phyloP scores from a whole-genome alignment of 1,284 basidiomycete genomes.

The Pseudozyma thailandica region DNA sequence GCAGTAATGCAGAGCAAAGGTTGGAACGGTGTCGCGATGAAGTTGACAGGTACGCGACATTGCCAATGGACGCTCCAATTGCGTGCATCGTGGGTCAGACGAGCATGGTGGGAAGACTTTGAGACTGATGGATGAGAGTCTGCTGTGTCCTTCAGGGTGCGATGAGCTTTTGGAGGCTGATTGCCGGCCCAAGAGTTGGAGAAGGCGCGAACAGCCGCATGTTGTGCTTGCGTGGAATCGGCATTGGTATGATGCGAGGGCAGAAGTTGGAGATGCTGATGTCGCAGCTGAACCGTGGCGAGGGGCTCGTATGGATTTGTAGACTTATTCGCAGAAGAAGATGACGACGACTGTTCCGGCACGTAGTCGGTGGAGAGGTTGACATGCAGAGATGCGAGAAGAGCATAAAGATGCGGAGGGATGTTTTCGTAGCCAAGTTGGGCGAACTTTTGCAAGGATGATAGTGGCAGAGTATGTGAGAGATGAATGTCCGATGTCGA shows the following conservation, averaged over 20 bases:
- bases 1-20: constrained; percentile 41
- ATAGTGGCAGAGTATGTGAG: constrained; percentile 10
- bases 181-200: constrained; percentile 43
- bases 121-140: background rate
- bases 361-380: constrained; percentile 41
- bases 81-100: constrained; percentile 14
- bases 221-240: constrained; percentile 16
- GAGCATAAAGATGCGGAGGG: constrained; percentile 26
- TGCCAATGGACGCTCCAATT: constrained; percentile 40
- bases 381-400: constrained; percentile 42
- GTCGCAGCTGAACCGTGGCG: constrained; percentile 19
- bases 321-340: constrained; percentile 4
- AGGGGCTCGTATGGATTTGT: constrained; percentile 43
- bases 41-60: constrained; percentile 42
- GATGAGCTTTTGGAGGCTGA: constrained; percentile 30
- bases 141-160: constrained; percentile 20
- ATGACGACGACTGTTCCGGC: constrained; percentile 8
- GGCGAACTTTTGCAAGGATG: constrained; percentile 1
- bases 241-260: constrained; percentile 21
- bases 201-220: constrained; percentile 33
- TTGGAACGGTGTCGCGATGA: constrained; percentile 34
- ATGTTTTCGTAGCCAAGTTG: constrained; percentile 12
- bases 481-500: background rate
- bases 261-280: constrained; percentile 28
- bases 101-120: constrained; percentile 20